phyloP scores from a whole-genome alignment of 2,329 filamentous ascomycete species.

The Microdochium trichocladiopsis region DNA sequence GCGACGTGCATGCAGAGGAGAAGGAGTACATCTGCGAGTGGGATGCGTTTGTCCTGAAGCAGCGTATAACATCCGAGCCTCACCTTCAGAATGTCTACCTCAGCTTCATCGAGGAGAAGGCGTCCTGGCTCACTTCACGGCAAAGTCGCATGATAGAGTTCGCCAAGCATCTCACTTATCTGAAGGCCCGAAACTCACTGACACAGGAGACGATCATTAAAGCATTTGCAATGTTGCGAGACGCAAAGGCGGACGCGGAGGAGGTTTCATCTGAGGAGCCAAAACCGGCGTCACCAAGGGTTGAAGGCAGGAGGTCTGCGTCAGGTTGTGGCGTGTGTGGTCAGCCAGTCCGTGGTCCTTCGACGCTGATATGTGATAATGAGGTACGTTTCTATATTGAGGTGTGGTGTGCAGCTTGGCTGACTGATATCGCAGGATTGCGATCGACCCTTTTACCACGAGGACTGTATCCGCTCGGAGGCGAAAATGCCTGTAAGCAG shows the following conservation, averaged over 20 bases:
- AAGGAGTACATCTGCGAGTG: slow-evolving; percentile 53
- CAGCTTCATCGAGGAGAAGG: slow-evolving; percentile 42
- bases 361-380: slow-evolving; percentile 41
- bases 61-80: slow-evolving; percentile 41
- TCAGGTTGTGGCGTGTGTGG: slow-evolving; percentile 41
- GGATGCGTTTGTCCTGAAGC: slow-evolving; percentile 46
- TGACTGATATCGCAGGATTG: slow-evolving; percentile 27
- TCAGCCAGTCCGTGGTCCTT: slow-evolving; percentile 38
- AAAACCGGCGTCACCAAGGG: slow-evolving; percentile 13
- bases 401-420: slow-evolving; percentile 2
- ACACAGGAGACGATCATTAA: slow-evolving; percentile 33
- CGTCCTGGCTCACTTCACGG: slow-evolving; percentile 41
- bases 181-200: slow-evolving; percentile 41
- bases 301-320: slow-evolving; percentile 26
- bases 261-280: slow-evolving; percentile 12
- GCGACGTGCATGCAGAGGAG: slow-evolving; percentile 44
- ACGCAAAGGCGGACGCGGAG: slow-evolving; percentile 25
- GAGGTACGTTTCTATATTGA: slow-evolving; percentile 28
- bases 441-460: slow-evolving; percentile 38
- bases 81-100: slow-evolving; percentile 46
- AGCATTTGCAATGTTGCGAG: slow-evolving; percentile 34
- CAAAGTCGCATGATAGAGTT: slow-evolving; percentile 44
- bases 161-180: slow-evolving; percentile 43
- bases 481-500: slow-evolving; percentile 26
- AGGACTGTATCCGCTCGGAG: slow-evolving; percentile 31